Evolutionary conservation across 2,329 filamentous ascomycete species (phyloP), one percentile per base, ranked within the genome.

Genomic region (Berkeleyomyces rouxiae): DNA sequence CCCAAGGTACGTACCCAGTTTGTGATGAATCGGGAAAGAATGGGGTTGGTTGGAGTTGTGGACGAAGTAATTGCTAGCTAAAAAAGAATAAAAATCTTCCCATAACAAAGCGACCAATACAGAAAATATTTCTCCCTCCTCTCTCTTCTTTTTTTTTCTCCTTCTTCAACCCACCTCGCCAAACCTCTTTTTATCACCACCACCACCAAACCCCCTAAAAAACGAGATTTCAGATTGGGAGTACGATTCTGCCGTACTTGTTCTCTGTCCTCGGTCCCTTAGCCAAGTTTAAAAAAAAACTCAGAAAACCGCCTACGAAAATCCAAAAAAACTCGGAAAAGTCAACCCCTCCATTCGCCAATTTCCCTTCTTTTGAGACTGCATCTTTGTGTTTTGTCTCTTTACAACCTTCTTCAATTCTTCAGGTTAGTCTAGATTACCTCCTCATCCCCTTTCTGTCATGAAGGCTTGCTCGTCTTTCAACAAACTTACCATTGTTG

Each of bases 321-420:
- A 74, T 71, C 76, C 75, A 80, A 80, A 79, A 74, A 73, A 74
- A 74, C 70, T 73, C 78, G 82, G 83, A 83, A 83, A 83, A 82
- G 13, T 70, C 78, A 81, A 83, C 82, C 74, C 73, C 72, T 67
- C 70, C 71, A 75, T 75, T 81, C 46, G 55, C 64, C 64, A 68
- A 61, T 61, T 39, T 11, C 33, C 58, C 31, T 58, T 62, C 51
- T 58, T 44, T 62, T 36, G 60, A 62, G 63, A 64, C 60, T 53
- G 31, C 63, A 62, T 64, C 59, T 51, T 33, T 59, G 61, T 63
- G 59, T 58, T 33, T 49, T 55, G 63, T 62, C 63, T 64, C 57
- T 46, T 60, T 58, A 7, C 13, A 61, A 65, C 60, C 66, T 57
- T 65, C 66, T 60, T 51, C 51, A 44, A 57, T 58, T 63, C 57